A percentile compares a stretch with the other conserved stretches of the same genome.
phyloP scores from a whole-genome alignment of 139 green algal genomes.

The Deuterostichococcus epilithicus region DNA sequence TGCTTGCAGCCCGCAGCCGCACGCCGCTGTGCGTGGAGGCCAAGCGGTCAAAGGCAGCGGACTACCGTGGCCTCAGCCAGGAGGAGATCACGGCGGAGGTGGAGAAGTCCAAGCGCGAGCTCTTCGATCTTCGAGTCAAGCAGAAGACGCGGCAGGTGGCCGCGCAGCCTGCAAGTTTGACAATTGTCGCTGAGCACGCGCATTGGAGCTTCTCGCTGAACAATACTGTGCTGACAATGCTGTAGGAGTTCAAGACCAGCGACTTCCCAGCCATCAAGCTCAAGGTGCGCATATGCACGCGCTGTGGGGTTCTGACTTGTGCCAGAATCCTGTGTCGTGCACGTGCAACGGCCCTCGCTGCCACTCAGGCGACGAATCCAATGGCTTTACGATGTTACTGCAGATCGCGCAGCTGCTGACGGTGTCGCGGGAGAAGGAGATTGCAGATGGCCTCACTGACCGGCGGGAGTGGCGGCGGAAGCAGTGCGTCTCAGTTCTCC shows the following conservation, averaged over 20 bases:
- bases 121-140: conserved; percentile 55
- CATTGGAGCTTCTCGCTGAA: conserved; percentile 12
- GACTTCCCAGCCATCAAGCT: conserved; percentile 7
- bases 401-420: conserved; percentile 50
- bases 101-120: conserved; percentile 32
- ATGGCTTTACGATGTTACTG: neutral
- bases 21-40: neutral
- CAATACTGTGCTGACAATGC: neutral
- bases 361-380: no score
- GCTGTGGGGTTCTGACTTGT: no score
- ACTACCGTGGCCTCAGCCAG: conserved; percentile 26
- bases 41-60: conserved; percentile 25
- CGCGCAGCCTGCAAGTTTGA: conserved; percentile 5
- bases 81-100: conserved; percentile 44
- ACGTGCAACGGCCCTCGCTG: no score
- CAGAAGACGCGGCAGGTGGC: conserved; percentile 37
- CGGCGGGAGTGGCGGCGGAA: neutral
- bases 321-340: neutral
- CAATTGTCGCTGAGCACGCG: conserved; percentile 17
- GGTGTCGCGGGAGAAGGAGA: conserved; percentile 34
- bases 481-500: neutral
- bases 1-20: neutral
- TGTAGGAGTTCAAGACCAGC: conserved; percentile 21
- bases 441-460: conserved; percentile 32
- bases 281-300: conserved; percentile 11